These are phyloP conservation scores for Candida patagonica DNA, from an alignment of 805 yeast species.

Conservation along the genomic window DNA sequence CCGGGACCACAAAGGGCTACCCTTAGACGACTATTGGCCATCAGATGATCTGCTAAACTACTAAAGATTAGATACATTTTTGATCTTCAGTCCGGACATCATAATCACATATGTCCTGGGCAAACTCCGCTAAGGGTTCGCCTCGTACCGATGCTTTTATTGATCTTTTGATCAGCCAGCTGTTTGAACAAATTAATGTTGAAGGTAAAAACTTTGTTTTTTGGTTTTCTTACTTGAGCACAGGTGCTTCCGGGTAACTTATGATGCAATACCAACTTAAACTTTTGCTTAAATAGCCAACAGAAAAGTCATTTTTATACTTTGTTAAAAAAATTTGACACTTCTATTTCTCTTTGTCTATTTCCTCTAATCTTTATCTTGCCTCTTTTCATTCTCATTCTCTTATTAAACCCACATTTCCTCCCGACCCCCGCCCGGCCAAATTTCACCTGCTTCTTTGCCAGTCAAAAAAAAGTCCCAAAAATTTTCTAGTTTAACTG, in stretches of 20 bases:
- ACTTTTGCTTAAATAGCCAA: too few species aligned
- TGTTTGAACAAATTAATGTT: conserved; percentile 32
- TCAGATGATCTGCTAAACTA: conserved; percentile 51
- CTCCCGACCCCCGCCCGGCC: too few species aligned
- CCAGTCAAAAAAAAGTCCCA: too few species aligned
- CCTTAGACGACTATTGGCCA: conserved; percentile 34
- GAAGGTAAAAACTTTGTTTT: conserved; percentile 12
- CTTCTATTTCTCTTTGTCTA: too few species aligned
- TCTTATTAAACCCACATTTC: too few species aligned
- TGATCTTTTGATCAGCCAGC: conserved; percentile 13
- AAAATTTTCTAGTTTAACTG: too few species aligned
- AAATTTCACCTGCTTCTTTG: too few species aligned
- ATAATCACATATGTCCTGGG: conserved; percentile 30
- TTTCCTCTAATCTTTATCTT: too few species aligned
- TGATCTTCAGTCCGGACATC: conserved; percentile 43
- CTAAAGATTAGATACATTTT: conserved; percentile 48
- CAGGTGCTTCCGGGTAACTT: background rate
- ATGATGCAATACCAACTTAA: too few species aligned
- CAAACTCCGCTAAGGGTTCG: conserved; percentile 25
- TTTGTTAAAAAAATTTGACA: too few species aligned
- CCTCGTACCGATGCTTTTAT: conserved; percentile 31
- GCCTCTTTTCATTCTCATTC: too few species aligned
- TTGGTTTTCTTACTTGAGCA: background rate
- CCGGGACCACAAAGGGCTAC: conserved; percentile 58
- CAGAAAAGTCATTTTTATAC: too few species aligned